Conservation (phyloP, 2,329 filamentous ascomycete genomes). For the Microdochium nivale region DNA sequence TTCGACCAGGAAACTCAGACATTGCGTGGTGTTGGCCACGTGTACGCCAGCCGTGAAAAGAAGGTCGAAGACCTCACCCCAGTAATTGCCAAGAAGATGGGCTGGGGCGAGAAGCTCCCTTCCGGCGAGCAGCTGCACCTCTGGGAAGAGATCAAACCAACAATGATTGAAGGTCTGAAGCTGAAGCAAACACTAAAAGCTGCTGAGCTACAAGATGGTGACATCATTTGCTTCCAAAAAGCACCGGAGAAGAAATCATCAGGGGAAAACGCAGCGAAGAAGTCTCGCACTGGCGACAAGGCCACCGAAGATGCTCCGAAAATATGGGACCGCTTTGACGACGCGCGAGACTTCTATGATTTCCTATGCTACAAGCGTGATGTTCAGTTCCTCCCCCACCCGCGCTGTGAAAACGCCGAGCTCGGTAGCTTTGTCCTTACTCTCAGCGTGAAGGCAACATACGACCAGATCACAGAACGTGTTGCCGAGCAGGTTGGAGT, state of each 20-base stretch:
- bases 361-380: slow-evolving; percentile 78
- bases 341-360: slow-evolving; percentile 85
- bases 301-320: slow-evolving; percentile 26
- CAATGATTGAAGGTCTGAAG: slow-evolving; percentile 94
- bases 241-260: slow-evolving; percentile 39
- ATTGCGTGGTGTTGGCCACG: slow-evolving; percentile 67
- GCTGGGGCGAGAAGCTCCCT: slow-evolving; percentile 69
- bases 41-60: slow-evolving; percentile 81
- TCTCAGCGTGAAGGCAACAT: slow-evolving; percentile 80
- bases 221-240: slow-evolving; percentile 91
- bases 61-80: slow-evolving; percentile 80
- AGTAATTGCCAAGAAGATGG: slow-evolving; percentile 72
- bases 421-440: slow-evolving; percentile 65
- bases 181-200: slow-evolving; percentile 80
- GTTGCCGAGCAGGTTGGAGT: slow-evolving; percentile 71
- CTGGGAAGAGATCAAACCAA: slow-evolving; percentile 96
- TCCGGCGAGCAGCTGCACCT: slow-evolving; percentile 56
- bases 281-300: slow-evolving; percentile 28
- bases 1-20: slow-evolving; percentile 75
- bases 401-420: slow-evolving; percentile 45
- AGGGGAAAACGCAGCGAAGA: slow-evolving; percentile 27
- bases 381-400: slow-evolving; percentile 68
- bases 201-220: slow-evolving; percentile 92
- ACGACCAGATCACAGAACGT: slow-evolving; percentile 78
- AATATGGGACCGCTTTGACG: slow-evolving; percentile 48